Evolutionary conservation across 257 asterid species (phyloP), one percentile per base, ranked within the genome.

Genomic region (Ilex asprella): DNA sequence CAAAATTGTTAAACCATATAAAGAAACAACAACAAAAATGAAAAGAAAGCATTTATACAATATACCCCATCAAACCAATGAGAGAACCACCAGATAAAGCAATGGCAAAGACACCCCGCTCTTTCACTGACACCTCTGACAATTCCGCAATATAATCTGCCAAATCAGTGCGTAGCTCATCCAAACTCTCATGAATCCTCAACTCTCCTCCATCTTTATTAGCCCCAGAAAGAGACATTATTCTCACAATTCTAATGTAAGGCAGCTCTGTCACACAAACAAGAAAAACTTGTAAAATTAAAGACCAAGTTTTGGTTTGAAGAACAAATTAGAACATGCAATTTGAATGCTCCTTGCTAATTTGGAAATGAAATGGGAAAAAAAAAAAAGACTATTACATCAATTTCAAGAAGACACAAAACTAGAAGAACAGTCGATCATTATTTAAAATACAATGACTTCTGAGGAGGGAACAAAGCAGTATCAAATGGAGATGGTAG

Each of bases 41-140:
- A 21, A 62, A n/a, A 50, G 7, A 46, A 67, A 56, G 60, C 55
- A 68, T 55, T 68, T 46, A 67, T 50, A 21, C 27, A 21, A 21
- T 60, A 56, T 79, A 86, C 97, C 97, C 68, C 74, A 92, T 76
- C 79, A 92, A 78, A 70, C 80, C 61, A 64, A 92, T 75, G 70
- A 92, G 95, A 29, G 96, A 89, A 62, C 96, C 95, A 74, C 99
- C 99, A 3, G 99, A 92, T 67, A 92, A 79, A 55, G 97, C 99
- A 66, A 92, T 60, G 67, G 95, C 70, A 27, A 92, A 92, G 46
- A 64, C 84, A 1, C 99, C 99, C 43, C 95, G 73, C 63, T 92
- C 99, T 73, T 86, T 92, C 49, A 92, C 88, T n/a, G 87, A 84
- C 70, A 73, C 80, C 74, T 92, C 99, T 0, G 99, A 92, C 58